phyloP scores from a whole-genome alignment of 1,284 basidiomycete genomes.

The Vanrija pseudolonga region DNA sequence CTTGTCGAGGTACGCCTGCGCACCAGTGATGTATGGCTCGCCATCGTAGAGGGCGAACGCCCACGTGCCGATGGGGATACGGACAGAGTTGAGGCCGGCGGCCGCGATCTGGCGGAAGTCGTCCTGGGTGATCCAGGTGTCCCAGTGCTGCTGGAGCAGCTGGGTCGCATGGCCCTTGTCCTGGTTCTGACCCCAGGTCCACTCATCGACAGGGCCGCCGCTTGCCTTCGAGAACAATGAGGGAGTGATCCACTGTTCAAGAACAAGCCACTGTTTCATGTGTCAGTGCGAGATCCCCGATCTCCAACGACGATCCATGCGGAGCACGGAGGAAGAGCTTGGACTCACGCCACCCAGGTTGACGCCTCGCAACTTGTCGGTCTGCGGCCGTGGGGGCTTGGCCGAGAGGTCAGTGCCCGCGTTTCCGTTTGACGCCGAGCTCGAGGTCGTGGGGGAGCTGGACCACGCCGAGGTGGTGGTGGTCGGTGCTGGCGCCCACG shows the following conservation, averaged over 20 bases:
- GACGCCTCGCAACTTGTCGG: conserved; percentile 39
- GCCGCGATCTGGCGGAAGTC: conserved; percentile 73
- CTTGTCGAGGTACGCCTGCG: conserved; percentile 48
- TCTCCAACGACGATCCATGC: neutral
- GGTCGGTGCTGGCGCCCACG: no score
- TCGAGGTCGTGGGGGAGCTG: no score
- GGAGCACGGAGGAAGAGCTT: no score
- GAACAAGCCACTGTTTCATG: conserved; percentile 33
- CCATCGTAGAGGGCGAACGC: conserved; percentile 75
- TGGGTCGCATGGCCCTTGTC: conserved; percentile 32
- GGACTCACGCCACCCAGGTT: conserved; percentile 37
- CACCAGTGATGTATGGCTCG: conserved; percentile 62
- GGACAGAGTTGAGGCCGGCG: conserved; percentile 72
- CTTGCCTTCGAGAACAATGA: conserved; percentile 78
- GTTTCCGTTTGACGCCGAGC: no score
- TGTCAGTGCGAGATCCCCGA: neutral
- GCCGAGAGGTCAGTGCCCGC: no score
- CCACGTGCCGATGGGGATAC: conserved; percentile 76
- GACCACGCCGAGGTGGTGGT: no score
- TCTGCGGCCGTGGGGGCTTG: no score
- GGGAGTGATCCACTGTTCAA: conserved; percentile 56
- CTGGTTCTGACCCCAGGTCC: conserved; percentile 59
- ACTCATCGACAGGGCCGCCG: conserved; percentile 69
- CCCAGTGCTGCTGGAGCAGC: conserved; percentile 42
- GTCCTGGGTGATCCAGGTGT: conserved; percentile 64